These are phyloP conservation scores for Umbelopsis isabellina DNA, from an alignment of 192 early-diverging fungal species.

Conservation along the genomic window DNA sequence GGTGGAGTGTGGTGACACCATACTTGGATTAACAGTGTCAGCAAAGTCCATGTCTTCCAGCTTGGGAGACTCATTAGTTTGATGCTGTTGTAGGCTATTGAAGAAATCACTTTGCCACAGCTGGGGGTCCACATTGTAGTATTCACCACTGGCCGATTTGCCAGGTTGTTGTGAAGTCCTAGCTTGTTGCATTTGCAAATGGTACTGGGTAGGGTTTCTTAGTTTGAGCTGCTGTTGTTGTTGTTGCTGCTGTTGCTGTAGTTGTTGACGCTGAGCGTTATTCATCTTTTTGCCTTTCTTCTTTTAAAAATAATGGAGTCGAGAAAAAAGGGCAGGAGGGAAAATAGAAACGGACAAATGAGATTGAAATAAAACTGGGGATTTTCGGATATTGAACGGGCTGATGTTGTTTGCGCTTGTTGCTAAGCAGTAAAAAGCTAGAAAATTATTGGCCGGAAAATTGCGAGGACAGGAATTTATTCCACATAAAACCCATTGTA, in stretches of 20 bases:
- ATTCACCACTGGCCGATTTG: neutral
- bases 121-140: slow-evolving; percentile 13
- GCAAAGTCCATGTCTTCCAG: slow-evolving; percentile 12
- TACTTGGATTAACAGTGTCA: slow-evolving; percentile 6
- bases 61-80: slow-evolving; percentile 11
- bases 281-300: neutral
- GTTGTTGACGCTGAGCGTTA: neutral
- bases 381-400: slow-evolving; percentile 5
- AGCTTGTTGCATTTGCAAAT: slow-evolving; percentile 23
- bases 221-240: slow-evolving; percentile 23
- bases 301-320: too few relatives aligned
- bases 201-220: slow-evolving; percentile 34
- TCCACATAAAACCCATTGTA: neutral
- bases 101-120: slow-evolving; percentile 19
- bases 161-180: neutral
- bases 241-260: slow-evolving; percentile 8
- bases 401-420: neutral
- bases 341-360: too few relatives aligned
- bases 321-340: too few relatives aligned
- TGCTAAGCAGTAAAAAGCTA: neutral
- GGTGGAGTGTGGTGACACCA: slow-evolving; percentile 21
- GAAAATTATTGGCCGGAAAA: slow-evolving; percentile 7
- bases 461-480: neutral
- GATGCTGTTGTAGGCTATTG: slow-evolving; percentile 11
- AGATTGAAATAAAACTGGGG: slow-evolving; percentile 15